Evolutionary conservation across 352 stramenopile species (phyloP).

Genomic region (Thalassiosira gravida): DNA sequence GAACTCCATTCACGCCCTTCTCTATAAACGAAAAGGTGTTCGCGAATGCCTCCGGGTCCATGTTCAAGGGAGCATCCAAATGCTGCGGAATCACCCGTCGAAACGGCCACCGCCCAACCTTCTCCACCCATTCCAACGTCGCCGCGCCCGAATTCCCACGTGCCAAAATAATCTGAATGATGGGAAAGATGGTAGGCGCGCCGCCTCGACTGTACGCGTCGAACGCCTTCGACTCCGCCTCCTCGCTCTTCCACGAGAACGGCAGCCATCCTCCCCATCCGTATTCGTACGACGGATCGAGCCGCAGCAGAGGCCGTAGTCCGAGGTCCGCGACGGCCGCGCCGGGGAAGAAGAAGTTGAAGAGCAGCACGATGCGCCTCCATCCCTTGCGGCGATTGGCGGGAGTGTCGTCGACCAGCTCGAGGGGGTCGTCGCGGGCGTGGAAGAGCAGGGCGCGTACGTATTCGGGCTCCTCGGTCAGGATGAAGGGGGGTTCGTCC

Average conservation of each 20-base stretch:
- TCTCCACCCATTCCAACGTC: constrained; percentile 16
- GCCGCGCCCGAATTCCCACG: constrained; percentile 33
- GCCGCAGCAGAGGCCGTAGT: no score
- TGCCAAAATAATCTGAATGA: constrained; percentile 63
- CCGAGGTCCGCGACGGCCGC: no score
- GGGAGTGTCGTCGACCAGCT: constrained; percentile 62
- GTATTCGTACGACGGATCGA: constrained; percentile 33
- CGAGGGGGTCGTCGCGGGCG: constrained; percentile 46
- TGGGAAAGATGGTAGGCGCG: constrained; percentile 36
- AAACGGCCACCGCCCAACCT: constrained; percentile 52
- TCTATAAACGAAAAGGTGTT: constrained; percentile 34
- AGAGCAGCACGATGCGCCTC: constrained; percentile 71
- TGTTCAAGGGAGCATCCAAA: neutral
- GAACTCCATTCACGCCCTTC: constrained; percentile 42
- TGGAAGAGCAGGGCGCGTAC: neutral
- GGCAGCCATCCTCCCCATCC: constrained; percentile 61
- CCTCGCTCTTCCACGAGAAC: constrained; percentile 43
- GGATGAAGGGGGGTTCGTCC: neutral
- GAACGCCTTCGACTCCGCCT: constrained; percentile 33
- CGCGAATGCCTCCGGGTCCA: constrained; percentile 32
- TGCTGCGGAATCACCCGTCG: neutral
- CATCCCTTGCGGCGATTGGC: constrained; percentile 71
- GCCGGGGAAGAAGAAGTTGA: constrained; percentile 68
- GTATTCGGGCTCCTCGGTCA: neutral
- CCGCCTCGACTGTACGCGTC: constrained; percentile 31